phyloP scores from a whole-genome alignment of 2,329 filamentous ascomycete genomes.

The Penicillium occitanis region DNA sequence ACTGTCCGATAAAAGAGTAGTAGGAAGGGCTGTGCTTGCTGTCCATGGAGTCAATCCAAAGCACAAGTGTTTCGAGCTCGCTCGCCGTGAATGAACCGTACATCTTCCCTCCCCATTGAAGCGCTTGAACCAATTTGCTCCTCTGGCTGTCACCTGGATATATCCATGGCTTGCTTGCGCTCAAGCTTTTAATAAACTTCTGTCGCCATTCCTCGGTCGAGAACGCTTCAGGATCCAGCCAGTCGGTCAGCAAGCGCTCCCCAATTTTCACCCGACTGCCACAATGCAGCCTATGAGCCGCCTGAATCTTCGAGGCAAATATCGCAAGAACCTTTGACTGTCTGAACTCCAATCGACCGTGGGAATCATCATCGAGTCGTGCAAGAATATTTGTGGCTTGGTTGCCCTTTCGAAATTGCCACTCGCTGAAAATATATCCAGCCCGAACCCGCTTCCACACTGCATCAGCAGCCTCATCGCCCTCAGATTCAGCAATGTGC shows the following conservation, averaged over 20 bases:
- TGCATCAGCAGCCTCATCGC: conserved; percentile 31
- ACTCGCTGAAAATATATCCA: conserved; percentile 40
- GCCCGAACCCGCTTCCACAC: conserved; percentile 47
- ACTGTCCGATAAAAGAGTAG: neutral
- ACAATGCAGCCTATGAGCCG: conserved; percentile 45
- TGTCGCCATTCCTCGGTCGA: conserved; percentile 29
- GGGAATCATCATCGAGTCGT: conserved; percentile 3
- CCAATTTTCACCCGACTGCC: conserved; percentile 43
- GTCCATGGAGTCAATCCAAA: conserved; percentile 44
- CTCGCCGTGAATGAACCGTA: conserved; percentile 51
- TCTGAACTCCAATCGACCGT: conserved; percentile 20
- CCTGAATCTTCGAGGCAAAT: conserved; percentile 41
- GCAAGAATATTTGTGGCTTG: conserved; percentile 7
- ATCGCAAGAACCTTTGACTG: conserved; percentile 31
- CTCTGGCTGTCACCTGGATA: conserved; percentile 39
- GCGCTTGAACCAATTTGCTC: conserved; percentile 45
- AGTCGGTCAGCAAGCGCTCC: conserved; percentile 39
- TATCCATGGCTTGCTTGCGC: conserved; percentile 44
- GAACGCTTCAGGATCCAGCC: conserved; percentile 42
- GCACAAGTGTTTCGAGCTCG: conserved; percentile 40
- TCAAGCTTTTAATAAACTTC: conserved; percentile 40
- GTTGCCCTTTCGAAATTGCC: conserved; percentile 25
- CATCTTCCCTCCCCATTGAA: conserved; percentile 51
- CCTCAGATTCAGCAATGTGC: conserved; percentile 29
- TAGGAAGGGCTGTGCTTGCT: neutral